phyloP scores from a whole-genome alignment of 2,329 filamentous ascomycete species.

The Diplodia seriata region DNA sequence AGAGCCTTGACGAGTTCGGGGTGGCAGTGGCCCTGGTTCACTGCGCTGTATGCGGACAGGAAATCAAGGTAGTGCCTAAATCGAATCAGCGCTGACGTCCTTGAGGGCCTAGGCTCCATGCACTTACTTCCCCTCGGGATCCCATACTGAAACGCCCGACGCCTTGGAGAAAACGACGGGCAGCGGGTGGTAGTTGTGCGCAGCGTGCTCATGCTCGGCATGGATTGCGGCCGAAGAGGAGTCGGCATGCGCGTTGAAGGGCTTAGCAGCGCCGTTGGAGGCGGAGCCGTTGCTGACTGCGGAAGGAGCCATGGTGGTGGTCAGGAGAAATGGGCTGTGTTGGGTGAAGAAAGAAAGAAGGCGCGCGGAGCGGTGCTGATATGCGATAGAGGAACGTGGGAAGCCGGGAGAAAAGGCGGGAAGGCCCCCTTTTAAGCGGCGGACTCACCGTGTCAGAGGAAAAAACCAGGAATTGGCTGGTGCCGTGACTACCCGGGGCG shows the following conservation, averaged over 20 bases:
- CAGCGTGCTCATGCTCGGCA: constrained; percentile 82
- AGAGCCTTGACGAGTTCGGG: constrained; percentile 92
- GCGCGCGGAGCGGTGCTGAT: constrained; percentile 18
- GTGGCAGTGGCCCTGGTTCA: constrained; percentile 98
- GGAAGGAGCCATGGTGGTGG: constrained; percentile 33
- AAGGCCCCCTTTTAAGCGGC: constrained; percentile 25
- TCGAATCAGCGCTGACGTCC: constrained; percentile 1
- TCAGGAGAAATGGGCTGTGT: not conserved
- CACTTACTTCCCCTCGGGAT: constrained; percentile 74
- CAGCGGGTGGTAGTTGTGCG: constrained; percentile 98
- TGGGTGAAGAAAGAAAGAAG: constrained; percentile 1
- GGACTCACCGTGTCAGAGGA: not conserved
- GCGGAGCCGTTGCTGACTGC: constrained; percentile 39
- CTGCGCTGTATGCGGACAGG: constrained; percentile 95
- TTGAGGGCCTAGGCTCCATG: not conserved
- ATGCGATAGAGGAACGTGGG: constrained; percentile 15
- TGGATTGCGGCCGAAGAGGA: constrained; percentile 82
- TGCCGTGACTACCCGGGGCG: constrained; percentile 30
- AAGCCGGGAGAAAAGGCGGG: constrained; percentile 6
- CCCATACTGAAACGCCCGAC: constrained; percentile 89
- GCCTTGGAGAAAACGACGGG: constrained; percentile 78
- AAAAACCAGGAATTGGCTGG: constrained; percentile 25
- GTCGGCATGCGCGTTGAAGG: constrained; percentile 68
- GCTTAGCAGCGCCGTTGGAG: constrained; percentile 34
- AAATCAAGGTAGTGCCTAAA: constrained; percentile 86